Evolutionary conservation across 345 rosid species (phyloP).

Genomic region (Cardiospermum halicacabum): DNA sequence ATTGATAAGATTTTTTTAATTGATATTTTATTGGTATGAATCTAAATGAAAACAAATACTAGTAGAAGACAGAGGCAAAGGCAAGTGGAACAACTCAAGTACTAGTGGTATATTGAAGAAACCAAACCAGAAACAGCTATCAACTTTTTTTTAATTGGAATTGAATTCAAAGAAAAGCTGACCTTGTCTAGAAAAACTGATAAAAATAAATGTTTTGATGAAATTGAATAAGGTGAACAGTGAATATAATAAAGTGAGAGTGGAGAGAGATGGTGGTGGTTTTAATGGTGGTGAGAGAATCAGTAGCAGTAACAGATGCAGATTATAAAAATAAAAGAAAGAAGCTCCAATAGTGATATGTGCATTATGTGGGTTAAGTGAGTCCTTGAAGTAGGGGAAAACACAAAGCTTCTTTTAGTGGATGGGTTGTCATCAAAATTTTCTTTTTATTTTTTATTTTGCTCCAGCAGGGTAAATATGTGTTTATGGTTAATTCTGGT

Average conservation of each 20-base stretch:
- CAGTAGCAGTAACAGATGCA: not conserved
- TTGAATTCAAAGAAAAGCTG: not conserved
- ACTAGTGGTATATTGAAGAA: not conserved
- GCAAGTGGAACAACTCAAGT: not conserved
- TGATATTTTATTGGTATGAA: not conserved
- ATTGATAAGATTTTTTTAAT: constrained; percentile 20
- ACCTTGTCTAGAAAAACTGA: not conserved
- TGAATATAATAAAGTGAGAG: not conserved
- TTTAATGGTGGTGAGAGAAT: not conserved
- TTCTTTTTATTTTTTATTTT: not conserved
- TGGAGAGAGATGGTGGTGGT: not conserved
- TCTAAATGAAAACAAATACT: not conserved
- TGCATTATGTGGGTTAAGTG: not conserved
- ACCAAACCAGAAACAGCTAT: not conserved
- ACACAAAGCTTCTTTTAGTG: not conserved
- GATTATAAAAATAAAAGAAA: no score
- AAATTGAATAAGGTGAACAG: not conserved
- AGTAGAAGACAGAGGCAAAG: not conserved
- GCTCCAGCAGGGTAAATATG: no score
- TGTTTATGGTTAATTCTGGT: no score
- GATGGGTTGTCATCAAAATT: not conserved
- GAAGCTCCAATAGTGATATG: not conserved
- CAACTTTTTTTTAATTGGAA: not conserved
- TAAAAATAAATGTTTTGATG: not conserved
- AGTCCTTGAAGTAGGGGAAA: not conserved